phyloP scores from a whole-genome alignment of 352 stramenopile species.

The Globisporangium apiculatum region DNA sequence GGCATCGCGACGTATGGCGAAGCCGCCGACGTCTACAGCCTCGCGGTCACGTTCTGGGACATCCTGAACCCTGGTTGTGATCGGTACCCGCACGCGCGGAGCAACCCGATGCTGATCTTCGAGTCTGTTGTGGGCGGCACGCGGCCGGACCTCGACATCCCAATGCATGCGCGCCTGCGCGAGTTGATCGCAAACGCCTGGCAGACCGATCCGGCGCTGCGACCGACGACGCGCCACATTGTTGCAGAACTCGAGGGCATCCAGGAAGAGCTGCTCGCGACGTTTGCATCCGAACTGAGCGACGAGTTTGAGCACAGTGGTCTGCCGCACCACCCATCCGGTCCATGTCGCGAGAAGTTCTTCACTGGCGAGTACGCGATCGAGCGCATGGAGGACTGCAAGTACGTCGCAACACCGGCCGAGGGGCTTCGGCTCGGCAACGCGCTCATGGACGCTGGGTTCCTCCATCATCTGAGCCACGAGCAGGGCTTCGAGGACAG shows the following conservation, averaged over 20 bases:
- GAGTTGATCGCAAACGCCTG: slow-evolving; percentile 52
- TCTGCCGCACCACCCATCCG: neutral
- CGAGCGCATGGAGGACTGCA: slow-evolving; percentile 29
- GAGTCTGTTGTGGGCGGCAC: slow-evolving; percentile 36
- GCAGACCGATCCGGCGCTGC: slow-evolving; percentile 37
- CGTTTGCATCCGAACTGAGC: slow-evolving; percentile 38
- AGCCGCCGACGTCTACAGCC: slow-evolving; percentile 61
- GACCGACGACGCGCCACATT: slow-evolving; percentile 40
- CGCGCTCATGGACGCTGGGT: slow-evolving; percentile 50
- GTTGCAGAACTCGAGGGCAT: slow-evolving; percentile 41
- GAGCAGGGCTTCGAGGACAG: slow-evolving; percentile 25
- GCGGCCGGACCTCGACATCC: slow-evolving; percentile 33
- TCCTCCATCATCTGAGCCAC: slow-evolving; percentile 47
- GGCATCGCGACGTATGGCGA: slow-evolving; percentile 49
- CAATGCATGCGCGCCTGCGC: slow-evolving; percentile 34
- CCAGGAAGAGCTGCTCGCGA: slow-evolving; percentile 50
- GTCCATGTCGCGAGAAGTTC: slow-evolving; percentile 15
- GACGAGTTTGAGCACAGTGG: slow-evolving; percentile 25
- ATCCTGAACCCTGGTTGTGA: slow-evolving; percentile 41
- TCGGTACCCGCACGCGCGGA: slow-evolving; percentile 31
- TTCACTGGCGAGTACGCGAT: slow-evolving; percentile 24
- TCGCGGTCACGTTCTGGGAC: slow-evolving; percentile 63
- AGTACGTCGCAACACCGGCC: slow-evolving; percentile 13
- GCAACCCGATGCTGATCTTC: slow-evolving; percentile 48
- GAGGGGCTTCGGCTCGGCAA: slow-evolving; percentile 44